Evolutionary conservation across 108 stramenopile genomes (phyloP), one percentile per base, ranked within the genome.

Genomic region (Nitzschia palea): DNA sequence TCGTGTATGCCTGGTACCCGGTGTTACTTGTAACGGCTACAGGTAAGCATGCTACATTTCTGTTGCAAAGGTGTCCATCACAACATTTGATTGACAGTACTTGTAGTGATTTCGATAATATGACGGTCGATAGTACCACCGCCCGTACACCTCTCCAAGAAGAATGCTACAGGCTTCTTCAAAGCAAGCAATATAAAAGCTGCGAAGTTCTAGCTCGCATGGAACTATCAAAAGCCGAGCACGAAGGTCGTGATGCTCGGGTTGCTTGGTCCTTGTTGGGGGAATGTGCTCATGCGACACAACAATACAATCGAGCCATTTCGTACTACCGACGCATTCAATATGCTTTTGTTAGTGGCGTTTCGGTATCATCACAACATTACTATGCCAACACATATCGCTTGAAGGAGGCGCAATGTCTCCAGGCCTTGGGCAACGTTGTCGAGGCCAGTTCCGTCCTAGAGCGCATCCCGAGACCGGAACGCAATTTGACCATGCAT

Each of bases 341-440:
- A 29, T 27, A 36, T 20, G 36, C 14, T 60, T 73, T 71, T 80
- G 83, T 55, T 58, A 74, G 14, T 35, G 37, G 59, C 25, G 61
- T 47, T 33, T 60, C 59, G 2, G n/a, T 48, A 20, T 8, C 47
- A 20, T 48, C 47, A 20, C 47, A 48, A 20, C 8, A 18, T 18
- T 82, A 27, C 5, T 68, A 70, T 51, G 33, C 35, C 18, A 35
- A 68, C 40, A 68, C 69, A 54, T 82, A 77, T 55, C 79, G 89
- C 18, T 74, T 84, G 74, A 93, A 93, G 61, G 91, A 93, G 62
- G 87, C 87, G 27, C 85, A 86, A 31, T 84, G 84, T 37, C 53
- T 93, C 26, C 73, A 84, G 20, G 66, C 76, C 18, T 62, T 82
- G 3, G 91, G 88, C 27, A 82, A 71, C 26, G 71, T 86, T 14